A percentile compares a stretch with the other conserved stretches of the same genome.
phyloP scores from a whole-genome alignment of 768 basidiomycete genomes.

The Rhizopogon vesiculosus region DNA sequence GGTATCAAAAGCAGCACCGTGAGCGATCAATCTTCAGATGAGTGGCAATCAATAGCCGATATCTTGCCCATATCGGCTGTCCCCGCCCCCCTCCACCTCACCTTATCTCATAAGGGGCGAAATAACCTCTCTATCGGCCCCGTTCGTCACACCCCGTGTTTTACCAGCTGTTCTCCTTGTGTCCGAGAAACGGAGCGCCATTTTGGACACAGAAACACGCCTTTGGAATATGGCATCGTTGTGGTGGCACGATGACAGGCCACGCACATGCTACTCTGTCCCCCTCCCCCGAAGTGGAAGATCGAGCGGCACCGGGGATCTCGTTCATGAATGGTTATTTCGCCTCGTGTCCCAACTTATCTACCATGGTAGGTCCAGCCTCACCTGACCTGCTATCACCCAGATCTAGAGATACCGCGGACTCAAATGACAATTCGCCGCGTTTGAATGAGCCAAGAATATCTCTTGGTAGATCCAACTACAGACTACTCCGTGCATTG shows the following conservation, averaged over 20 bases:
- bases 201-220: neutral
- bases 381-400: neutral
- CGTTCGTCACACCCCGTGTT: neutral
- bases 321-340: neutral
- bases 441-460: neutral
- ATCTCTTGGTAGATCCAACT: neutral
- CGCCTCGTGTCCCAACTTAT: neutral
- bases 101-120: neutral
- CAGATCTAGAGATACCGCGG: conserved; percentile 1
- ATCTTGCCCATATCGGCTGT: neutral
- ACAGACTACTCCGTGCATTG: conserved; percentile 1
- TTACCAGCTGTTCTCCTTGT: neutral
- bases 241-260: neutral
- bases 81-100: neutral
- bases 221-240: neutral
- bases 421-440: conserved; percentile 1
- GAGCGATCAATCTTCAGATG: neutral
- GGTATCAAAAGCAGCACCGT: neutral
- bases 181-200: neutral
- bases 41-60: too few species aligned
- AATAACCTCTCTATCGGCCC: neutral
- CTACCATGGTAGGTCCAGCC: neutral
- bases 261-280: neutral
- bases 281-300: neutral
- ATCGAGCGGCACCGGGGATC: neutral